phyloP scores from a whole-genome alignment of 257 asterid genomes.

The Perilla frutescens region DNA sequence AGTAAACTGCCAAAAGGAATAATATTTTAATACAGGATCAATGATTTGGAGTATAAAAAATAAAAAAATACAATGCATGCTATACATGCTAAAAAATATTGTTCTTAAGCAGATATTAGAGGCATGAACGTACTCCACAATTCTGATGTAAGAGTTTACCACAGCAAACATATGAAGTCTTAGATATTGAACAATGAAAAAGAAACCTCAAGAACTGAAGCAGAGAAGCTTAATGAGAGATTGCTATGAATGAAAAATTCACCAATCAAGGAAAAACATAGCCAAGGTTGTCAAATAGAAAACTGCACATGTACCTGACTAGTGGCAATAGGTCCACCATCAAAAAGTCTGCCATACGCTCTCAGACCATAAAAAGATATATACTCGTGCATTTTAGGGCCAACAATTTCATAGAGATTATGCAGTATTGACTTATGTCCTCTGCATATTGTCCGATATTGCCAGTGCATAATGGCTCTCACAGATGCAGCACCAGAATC shows the following conservation, averaged over 20 bases:
- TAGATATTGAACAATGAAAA: background rate
- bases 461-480: constrained; percentile 99
- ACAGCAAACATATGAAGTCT: constrained; percentile 9
- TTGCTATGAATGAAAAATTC: constrained; percentile 19
- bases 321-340: constrained; percentile 84
- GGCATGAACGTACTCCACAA: background rate
- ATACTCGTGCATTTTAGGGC: constrained; percentile 80
- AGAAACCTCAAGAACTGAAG: background rate
- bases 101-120: constrained; percentile 17
- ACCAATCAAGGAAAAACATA: constrained; percentile 25
- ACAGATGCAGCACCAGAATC: constrained; percentile 99
- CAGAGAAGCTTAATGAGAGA: constrained; percentile 14
- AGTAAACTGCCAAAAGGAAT: background rate
- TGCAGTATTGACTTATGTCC: constrained; percentile 83
- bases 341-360: constrained; percentile 76
- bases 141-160: constrained; percentile 1
- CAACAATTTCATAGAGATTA: constrained; percentile 68
- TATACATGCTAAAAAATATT: background rate
- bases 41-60: background rate
- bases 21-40: background rate
- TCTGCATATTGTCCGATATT: constrained; percentile 84
- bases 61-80: background rate
- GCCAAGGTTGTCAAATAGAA: constrained; percentile 15
- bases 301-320: constrained; percentile 71
- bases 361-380: constrained; percentile 91